Evolutionary conservation across 305 asterid species (phyloP).

Genomic region (Euphrasia arctica): DNA sequence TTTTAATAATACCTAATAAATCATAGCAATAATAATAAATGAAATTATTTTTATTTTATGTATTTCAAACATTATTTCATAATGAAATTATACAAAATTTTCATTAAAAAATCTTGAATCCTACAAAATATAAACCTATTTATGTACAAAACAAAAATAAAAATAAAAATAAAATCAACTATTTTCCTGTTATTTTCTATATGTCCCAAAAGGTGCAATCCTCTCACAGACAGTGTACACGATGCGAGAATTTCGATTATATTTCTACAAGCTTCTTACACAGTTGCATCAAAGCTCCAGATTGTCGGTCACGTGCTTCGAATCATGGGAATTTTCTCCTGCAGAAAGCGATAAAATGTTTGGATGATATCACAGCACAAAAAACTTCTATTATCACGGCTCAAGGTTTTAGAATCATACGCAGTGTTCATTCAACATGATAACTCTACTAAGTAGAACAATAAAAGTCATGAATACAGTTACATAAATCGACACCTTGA

Average conservation of each 20-base stretch:
- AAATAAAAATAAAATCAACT: too few relatives aligned
- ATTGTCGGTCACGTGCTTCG: conserved; percentile 42
- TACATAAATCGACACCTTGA: background rate
- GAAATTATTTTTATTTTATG: too few relatives aligned
- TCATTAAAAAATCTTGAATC: background rate
- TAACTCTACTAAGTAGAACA: too few relatives aligned
- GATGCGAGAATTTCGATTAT: conserved; percentile 1
- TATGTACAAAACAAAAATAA: conserved; percentile 29
- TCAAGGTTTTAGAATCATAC: too few relatives aligned
- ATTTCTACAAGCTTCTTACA: conserved; percentile 13
- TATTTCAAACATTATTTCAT: too few relatives aligned
- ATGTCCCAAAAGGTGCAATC: conserved; percentile 10
- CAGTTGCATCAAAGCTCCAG: conserved; percentile 20
- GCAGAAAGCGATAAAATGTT: conserved; percentile 26
- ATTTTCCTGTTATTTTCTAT: conserved; percentile 10
- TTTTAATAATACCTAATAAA: too few relatives aligned
- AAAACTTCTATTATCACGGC: too few relatives aligned
- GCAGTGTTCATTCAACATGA: too few relatives aligned
- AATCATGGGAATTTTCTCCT: conserved; percentile 65
- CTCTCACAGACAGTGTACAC: background rate
- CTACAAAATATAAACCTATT: conserved; percentile 13
- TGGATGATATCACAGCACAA: background rate
- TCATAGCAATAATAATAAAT: too few relatives aligned
- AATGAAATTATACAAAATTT: too few relatives aligned
- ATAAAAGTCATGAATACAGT: background rate